phyloP scores from a whole-genome alignment of 1,284 basidiomycete genomes.

The Athelia psychrophila region DNA sequence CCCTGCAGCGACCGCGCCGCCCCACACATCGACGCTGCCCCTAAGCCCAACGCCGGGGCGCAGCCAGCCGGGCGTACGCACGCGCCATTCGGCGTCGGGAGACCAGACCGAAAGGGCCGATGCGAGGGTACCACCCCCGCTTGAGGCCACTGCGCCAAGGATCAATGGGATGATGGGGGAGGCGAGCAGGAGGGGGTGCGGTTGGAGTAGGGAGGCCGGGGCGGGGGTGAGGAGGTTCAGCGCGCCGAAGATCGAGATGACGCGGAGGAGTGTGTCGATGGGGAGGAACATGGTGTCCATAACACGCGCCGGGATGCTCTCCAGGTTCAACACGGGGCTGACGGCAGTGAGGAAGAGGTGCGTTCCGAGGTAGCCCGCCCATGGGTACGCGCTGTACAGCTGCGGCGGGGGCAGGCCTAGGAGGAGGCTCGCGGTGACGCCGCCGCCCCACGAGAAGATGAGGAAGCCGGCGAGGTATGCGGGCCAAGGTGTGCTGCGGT shows the following conservation, averaged over 20 bases:
- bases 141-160: slow-evolving; percentile 39
- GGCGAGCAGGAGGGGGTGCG: slow-evolving; percentile 23
- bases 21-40: slow-evolving; percentile 43
- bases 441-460: slow-evolving; percentile 48
- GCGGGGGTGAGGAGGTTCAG: slow-evolving; percentile 26
- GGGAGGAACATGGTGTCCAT: slow-evolving; percentile 45
- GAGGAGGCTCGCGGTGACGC: slow-evolving; percentile 36
- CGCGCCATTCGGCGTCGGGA: slow-evolving; percentile 29
- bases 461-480: slow-evolving; percentile 42
- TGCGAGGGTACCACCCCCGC: slow-evolving; percentile 40
- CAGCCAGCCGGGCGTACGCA: slow-evolving; percentile 39
- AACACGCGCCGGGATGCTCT: slow-evolving; percentile 27
- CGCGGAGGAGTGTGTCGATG: slow-evolving; percentile 43
- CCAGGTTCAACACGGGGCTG: slow-evolving; percentile 1
- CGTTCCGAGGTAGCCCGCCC: slow-evolving; percentile 42
- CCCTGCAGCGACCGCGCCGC: slow-evolving; percentile 36
- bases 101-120: slow-evolving; percentile 39
- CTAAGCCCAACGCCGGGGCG: slow-evolving; percentile 31
- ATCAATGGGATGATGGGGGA: slow-evolving; percentile 41
- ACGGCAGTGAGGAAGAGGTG: slow-evolving; percentile 39
- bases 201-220: slow-evolving; percentile 18
- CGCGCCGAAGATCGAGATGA: slow-evolving; percentile 32
- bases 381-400: slow-evolving; percentile 39
- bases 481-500: slow-evolving; percentile 29
- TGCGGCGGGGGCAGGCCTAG: slow-evolving; percentile 42